phyloP scores from a whole-genome alignment of 495 filamentous ascomycete species.

The Talaromyces proteolyticus region DNA sequence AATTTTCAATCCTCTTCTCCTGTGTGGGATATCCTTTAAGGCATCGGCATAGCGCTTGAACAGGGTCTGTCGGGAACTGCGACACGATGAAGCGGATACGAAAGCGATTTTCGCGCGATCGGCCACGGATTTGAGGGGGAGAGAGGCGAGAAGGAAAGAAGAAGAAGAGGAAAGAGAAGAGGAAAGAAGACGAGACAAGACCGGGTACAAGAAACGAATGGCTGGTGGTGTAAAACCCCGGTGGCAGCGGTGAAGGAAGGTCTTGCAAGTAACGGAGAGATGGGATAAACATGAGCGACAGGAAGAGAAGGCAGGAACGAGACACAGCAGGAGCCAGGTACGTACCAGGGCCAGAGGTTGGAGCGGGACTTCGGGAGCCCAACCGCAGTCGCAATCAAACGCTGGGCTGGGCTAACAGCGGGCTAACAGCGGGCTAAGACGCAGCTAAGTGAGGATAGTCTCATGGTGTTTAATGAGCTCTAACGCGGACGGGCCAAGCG shows the following conservation, averaged over 20 bases:
- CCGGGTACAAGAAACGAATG: slow-evolving; percentile 10
- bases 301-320: slow-evolving; percentile 3
- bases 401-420: background rate
- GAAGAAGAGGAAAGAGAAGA: slow-evolving; percentile 8
- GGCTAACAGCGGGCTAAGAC: too few species aligned
- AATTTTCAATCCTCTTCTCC: too few species aligned
- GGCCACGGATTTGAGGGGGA: background rate
- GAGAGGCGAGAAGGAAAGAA: background rate
- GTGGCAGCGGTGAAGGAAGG: background rate
- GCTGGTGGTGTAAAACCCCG: background rate
- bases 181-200: slow-evolving; percentile 5
- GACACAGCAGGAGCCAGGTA: too few species aligned
- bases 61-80: background rate
- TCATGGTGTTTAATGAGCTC: background rate
- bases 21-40: background rate
- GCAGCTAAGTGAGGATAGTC: too few species aligned
- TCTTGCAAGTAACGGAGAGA: slow-evolving; percentile 3
- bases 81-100: background rate
- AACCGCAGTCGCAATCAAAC: background rate
- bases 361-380: too few species aligned
- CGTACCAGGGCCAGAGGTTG: too few species aligned
- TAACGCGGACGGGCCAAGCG: slow-evolving; percentile 6
- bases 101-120: background rate
- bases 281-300: background rate
- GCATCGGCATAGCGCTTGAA: slow-evolving; percentile 1